Evolutionary conservation across 768 basidiomycete genomes (phyloP).

Genomic region (Trametes gibbosa): DNA sequence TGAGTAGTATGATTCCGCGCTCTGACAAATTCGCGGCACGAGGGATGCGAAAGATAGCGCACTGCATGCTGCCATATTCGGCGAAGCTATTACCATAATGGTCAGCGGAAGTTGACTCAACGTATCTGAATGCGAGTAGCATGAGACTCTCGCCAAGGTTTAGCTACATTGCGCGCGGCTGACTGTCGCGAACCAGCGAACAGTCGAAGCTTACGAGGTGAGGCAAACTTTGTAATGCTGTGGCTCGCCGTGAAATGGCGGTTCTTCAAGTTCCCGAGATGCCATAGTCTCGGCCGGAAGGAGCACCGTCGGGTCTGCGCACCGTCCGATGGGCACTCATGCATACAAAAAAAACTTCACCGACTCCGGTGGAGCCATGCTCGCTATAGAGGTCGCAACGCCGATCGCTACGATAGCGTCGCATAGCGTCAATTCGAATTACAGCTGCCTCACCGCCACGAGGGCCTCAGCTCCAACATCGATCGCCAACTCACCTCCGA

Average conservation of each 20-base stretch:
- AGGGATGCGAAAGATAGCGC: too few relatives aligned
- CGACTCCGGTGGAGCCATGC: background rate
- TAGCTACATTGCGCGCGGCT: background rate
- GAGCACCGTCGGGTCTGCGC: too few relatives aligned
- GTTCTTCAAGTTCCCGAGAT: background rate
- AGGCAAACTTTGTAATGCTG: background rate
- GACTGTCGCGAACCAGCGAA: background rate
- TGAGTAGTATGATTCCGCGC: too few relatives aligned
- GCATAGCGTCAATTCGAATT: background rate
- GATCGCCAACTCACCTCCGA: background rate
- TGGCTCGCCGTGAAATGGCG: background rate
- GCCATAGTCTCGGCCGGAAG: background rate
- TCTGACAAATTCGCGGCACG: too few relatives aligned
- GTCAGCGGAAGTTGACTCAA: background rate
- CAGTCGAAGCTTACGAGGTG: background rate
- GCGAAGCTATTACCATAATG: background rate
- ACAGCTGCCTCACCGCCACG: background rate
- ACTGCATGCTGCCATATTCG: too few relatives aligned
- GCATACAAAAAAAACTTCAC: background rate
- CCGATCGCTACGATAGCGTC: slow-evolving; percentile 1
- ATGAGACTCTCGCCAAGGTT: background rate
- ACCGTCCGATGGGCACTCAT: too few relatives aligned
- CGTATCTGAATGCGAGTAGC: background rate
- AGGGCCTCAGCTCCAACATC: background rate
- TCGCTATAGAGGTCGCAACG: background rate